Evolutionary conservation across 495 filamentous ascomycete species (phyloP), one percentile per base, ranked within the genome.

Genomic region (Xylaria acuta): DNA sequence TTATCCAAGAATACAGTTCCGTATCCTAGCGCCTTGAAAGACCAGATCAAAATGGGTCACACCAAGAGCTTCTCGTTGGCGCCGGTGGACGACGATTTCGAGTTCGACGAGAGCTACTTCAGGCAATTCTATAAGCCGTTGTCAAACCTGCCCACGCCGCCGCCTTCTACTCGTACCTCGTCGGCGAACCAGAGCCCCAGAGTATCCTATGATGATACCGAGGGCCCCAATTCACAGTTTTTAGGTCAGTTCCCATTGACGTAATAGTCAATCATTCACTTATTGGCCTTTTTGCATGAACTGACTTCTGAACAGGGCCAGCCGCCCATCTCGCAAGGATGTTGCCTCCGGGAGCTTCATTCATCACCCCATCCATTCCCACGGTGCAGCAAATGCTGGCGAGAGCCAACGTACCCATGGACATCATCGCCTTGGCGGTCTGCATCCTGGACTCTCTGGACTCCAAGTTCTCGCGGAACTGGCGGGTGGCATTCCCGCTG

Each of bases 111-210:
- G 64, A 80, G 82, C 49, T 89, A 88, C 75, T 88, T 89, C 73
- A 82, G 82, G 45, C 82, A 84, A 51, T 88, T 84, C 67, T 90
- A 88, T 76, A 85, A 85, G 40, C 88, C 88, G 20, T 79, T 90
- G 38, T 90, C 88, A 7, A 88, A 86, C 73, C 82, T 90, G 36
- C 88, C 88, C 25, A 90, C 88, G 9, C 88, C 88, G 41, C 88
- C 88, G 40, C 84, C 82, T 8, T 87, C 86, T 30, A 83, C 83
- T 38, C 80, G 78, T 75, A 81, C 78, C 72, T 82, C 82, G 5
- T 80, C 79, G 71, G 80, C 78, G 58, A 73, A 43, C 62, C 82
- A 82, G 74, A 85, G 80, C 66, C 78, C 85, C 69, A 70, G 79
- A 38, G 64, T 79, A 68, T 73, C 80, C 58, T 75, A 84, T 67